Base-by-base conservation (phyloP, 371 early-diverging fungal species). In the Zopfochytrium polystomum region DNA sequence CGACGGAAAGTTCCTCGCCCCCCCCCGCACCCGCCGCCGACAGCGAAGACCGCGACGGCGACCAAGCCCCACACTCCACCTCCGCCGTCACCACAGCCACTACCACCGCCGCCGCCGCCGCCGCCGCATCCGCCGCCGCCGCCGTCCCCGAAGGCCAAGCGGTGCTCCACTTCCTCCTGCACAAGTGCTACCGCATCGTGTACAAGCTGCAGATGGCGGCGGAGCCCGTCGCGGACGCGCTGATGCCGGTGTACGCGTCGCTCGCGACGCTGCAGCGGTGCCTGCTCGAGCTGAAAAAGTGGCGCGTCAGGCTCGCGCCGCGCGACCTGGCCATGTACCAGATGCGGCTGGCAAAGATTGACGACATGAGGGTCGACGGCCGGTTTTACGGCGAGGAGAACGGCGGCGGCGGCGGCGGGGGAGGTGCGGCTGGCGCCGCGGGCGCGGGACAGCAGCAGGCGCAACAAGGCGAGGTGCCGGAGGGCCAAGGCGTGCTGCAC, bases 271-370 rank as follows among this genome's bases (percentile, higher is more conserved):
- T 94, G 15, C 85, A 89, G 53, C 79, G 85, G 56, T 91, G 92
- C 63, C 68, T 94, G 31, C 55, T 85, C 22, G 91, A 91, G 67
- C 86, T 93, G 42, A 83, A 85, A 59, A 87, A 87, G 70, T 89
- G 78, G 94, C 90, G 45, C 86, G 87, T 42, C 85, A 87, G 38
- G 42, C 48, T 71, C 15, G 45, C 73, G 78, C 82, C 82, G 18
- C 81, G 87, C 33, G 94, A 93, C 62, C 73, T 93, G 50, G 89
- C 89, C 68, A 92, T 91, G 31, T 93, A 90, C 71, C 92, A 92
- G 74, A 85, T 93, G 83, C 90, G 90, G 60, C 73, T 93, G 51
- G 85, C 88, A 0, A 83, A 84, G 50, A 85, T 93, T 68, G 68
- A 74, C 46, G 48, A 55, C 44, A 30, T 42, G 91, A 83, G 92